A percentile compares a stretch with the other conserved stretches of the same genome.
Evolutionary conservation across 345 rosid species (phyloP).

Genomic region (Arabidopsis arenosa): DNA sequence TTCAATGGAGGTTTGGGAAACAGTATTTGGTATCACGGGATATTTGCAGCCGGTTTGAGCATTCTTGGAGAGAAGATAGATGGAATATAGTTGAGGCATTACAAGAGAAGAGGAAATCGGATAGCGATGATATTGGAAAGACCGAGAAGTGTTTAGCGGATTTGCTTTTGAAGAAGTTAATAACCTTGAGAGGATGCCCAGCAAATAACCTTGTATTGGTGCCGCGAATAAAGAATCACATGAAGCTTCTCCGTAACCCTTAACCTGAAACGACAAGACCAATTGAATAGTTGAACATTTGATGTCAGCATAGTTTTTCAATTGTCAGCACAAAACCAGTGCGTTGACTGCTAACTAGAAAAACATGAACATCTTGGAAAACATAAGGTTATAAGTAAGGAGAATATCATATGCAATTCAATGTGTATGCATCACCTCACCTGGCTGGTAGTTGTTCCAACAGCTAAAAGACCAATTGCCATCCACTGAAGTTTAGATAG

Average conservation of each 20-base stretch:
- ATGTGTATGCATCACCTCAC: slow-evolving; percentile 45
- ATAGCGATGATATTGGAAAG: no score
- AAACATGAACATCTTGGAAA: not conserved
- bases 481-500: slow-evolving; percentile 84
- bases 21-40: no score
- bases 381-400: slow-evolving; percentile 7
- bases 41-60: no score
- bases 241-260: slow-evolving; percentile 87
- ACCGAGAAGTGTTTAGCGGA: no score
- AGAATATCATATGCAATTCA: no score
- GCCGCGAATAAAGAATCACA: slow-evolving; percentile 89
- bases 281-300: not conserved
- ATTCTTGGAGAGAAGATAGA: no score
- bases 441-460: slow-evolving; percentile 96
- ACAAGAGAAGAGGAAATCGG: no score
- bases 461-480: slow-evolving; percentile 82
- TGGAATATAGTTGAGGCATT: no score
- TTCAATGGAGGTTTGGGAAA: no score
- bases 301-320: slow-evolving; percentile 5
- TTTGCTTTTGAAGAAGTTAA: no score
- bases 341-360: not conserved
- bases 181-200: slow-evolving; percentile 80
- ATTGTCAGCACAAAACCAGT: not conserved
- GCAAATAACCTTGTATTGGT: slow-evolving; percentile 86
- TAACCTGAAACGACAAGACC: slow-evolving; percentile 56